Evolutionary conservation across 2,329 filamentous ascomycete genomes (phyloP).

Genomic region (Penicillium glabrum): DNA sequence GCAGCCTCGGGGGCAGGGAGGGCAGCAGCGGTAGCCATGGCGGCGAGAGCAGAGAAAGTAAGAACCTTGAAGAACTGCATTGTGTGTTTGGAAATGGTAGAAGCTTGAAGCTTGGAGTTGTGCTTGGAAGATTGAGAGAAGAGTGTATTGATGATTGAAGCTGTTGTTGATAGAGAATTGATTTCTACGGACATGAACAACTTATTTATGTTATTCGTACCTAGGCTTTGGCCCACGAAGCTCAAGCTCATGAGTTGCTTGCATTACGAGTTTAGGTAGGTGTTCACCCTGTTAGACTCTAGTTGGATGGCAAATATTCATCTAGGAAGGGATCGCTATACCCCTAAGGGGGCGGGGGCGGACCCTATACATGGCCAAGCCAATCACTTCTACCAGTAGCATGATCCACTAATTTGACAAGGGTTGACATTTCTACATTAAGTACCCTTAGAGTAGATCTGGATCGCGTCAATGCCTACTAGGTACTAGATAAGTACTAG

Average conservation of each 20-base stretch:
- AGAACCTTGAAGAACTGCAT: neutral
- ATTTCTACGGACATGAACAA: neutral
- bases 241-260: neutral
- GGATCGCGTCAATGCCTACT: too few relatives aligned
- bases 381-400: neutral
- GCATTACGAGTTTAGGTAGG: neutral
- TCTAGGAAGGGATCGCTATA: neutral
- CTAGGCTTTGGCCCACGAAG: neutral
- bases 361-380: neutral
- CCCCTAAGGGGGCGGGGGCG: neutral
- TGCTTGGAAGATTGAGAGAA: neutral
- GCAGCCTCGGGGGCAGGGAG: neutral
- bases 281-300: neutral
- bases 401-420: neutral
- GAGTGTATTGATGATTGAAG: neutral
- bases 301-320: neutral
- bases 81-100: neutral
- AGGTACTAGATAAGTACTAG: neutral
- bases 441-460: neutral
- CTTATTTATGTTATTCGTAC: neutral
- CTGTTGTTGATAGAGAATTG: neutral
- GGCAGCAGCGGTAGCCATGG: neutral
- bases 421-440: neutral
- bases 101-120: neutral
- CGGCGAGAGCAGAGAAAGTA: slow-evolving; percentile 23